Conservation (phyloP, 148 eudicot genomes). For the Persicaria maculosa region DNA sequence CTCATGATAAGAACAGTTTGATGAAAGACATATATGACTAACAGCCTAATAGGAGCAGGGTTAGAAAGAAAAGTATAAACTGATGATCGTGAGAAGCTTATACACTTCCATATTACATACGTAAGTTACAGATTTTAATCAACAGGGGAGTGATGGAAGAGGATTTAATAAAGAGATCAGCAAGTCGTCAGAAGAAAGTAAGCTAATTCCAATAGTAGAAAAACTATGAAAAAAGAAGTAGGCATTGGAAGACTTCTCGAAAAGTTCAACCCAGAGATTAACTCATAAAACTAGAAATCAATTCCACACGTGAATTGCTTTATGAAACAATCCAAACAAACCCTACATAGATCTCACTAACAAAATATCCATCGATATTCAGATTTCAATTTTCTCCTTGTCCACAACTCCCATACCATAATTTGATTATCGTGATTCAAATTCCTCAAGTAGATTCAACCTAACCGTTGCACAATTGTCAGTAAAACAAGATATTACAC, state of each 20-base stretch:
- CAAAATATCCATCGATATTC: neutral
- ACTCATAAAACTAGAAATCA: neutral
- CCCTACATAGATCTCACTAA: constrained; percentile 2
- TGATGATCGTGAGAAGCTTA: neutral
- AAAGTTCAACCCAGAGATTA: neutral
- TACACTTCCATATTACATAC: neutral
- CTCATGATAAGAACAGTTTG: neutral
- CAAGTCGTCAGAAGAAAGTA: neutral
- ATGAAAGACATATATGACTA: too few species aligned
- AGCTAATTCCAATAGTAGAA: neutral
- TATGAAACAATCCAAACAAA: constrained; percentile 3
- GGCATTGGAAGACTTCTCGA: neutral
- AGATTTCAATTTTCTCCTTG: neutral
- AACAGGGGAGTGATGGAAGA: neutral
- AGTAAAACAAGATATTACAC: too few species aligned
- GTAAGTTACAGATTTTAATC: neutral
- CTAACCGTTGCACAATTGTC: too few species aligned
- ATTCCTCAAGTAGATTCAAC: too few species aligned
- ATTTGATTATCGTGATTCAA: too few species aligned
- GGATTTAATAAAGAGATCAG: neutral
- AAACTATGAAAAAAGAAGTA: neutral
- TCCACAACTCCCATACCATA: too few species aligned
- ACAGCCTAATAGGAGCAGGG: neutral
- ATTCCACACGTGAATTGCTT: neutral
- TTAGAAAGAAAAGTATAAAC: too few species aligned